Percentiles rank a stretch among this genome's conserved stretches.
phyloP scores from a whole-genome alignment of 2,329 filamentous ascomycete species.

The Hypocreales sp. region DNA sequence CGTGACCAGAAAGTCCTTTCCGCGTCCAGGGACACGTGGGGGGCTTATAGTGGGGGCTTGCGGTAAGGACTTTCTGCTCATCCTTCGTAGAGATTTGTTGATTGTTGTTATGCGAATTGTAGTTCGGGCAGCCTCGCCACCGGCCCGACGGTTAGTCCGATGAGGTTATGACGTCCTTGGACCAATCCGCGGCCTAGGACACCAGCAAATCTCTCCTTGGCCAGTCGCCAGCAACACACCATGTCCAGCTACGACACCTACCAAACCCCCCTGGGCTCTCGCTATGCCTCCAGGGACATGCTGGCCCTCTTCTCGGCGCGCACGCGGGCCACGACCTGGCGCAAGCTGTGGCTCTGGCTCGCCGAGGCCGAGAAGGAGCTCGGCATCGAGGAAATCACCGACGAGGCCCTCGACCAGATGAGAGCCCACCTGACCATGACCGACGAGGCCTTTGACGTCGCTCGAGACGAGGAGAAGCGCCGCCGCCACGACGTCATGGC shows the following conservation, averaged over 20 bases:
- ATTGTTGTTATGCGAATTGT: too few relatives aligned
- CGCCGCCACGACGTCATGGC: conserved; percentile 52
- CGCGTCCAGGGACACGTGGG: too few relatives aligned
- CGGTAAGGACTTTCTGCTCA: too few relatives aligned
- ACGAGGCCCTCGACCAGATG: conserved; percentile 65
- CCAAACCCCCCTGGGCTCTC: conserved; percentile 1
- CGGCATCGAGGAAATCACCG: conserved; percentile 53
- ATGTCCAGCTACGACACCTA: neutral
- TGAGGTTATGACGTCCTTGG: too few relatives aligned
- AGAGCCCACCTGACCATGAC: conserved; percentile 56
- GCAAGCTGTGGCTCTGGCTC: conserved; percentile 72
- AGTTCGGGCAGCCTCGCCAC: too few relatives aligned
- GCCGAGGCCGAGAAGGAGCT: conserved; percentile 72
- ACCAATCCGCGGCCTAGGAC: too few relatives aligned
- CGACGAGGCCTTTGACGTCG: conserved; percentile 63
- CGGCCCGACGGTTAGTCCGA: too few relatives aligned
- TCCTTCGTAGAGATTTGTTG: too few relatives aligned
- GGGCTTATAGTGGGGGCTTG: too few relatives aligned
- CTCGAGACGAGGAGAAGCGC: conserved; percentile 60
- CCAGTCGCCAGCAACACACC: too few relatives aligned
- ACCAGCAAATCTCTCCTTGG: too few relatives aligned
- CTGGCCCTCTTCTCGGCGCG: conserved; percentile 65
- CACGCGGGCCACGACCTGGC: conserved; percentile 63
- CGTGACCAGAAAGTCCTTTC: too few relatives aligned
- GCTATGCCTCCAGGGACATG: conserved; percentile 39